Evolutionary conservation across 495 filamentous ascomycete genomes (phyloP).

Genomic region (Pyronema omphalodes): DNA sequence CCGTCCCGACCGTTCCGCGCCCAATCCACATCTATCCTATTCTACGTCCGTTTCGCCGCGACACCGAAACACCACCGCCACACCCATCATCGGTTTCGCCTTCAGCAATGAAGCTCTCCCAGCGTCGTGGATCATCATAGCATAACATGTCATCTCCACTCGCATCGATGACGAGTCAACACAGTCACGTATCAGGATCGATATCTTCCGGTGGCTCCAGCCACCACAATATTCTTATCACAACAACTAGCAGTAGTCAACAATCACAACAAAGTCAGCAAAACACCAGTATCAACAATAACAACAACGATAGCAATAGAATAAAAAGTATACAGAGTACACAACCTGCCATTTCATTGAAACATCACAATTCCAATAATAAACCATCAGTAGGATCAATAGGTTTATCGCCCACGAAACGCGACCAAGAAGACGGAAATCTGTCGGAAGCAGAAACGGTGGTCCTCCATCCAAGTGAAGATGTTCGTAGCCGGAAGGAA

Average conservation of each 20-base stretch:
- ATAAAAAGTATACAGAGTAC: not conserved
- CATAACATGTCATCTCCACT: conserved; percentile 21
- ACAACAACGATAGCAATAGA: conserved; percentile 3
- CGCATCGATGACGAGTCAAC: not conserved
- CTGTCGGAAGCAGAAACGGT: conserved; percentile 20
- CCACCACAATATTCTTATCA: not conserved
- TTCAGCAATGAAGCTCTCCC: conserved; percentile 9
- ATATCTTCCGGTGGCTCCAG: not conserved
- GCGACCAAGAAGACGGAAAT: conserved; percentile 2
- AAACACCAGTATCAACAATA: conserved; percentile 2
- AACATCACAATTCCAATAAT: conserved; percentile 2
- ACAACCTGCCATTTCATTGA: no score
- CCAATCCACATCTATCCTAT: no score
- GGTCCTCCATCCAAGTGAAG: conserved; percentile 9
- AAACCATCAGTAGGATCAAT: not conserved
- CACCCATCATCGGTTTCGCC: not conserved
- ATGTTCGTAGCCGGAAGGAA: conserved; percentile 10
- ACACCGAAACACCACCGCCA: no score
- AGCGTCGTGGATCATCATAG: conserved; percentile 7
- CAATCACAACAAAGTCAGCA: conserved; percentile 2
- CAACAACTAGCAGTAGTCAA: not conserved
- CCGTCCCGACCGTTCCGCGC: no score
- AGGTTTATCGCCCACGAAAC: not conserved
- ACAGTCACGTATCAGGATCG: not conserved
- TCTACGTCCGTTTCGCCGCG: no score